Evolutionary conservation across 495 filamentous ascomycete genomes (phyloP).

Genomic region (Aspergillus panamensis): DNA sequence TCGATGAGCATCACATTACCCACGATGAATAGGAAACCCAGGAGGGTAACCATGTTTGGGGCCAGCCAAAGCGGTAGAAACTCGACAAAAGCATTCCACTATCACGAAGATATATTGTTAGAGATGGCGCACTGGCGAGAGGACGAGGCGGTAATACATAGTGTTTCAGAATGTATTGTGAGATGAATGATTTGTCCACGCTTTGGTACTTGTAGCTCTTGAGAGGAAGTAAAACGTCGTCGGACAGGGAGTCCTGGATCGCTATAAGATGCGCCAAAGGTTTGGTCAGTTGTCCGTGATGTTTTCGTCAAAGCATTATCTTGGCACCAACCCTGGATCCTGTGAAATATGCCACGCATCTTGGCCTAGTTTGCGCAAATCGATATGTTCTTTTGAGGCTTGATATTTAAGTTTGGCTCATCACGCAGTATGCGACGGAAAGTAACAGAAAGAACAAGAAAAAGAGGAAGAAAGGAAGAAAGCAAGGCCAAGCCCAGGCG

Average conservation of each 20-base stretch:
- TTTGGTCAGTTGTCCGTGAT: constrained; percentile 19
- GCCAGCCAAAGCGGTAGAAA: constrained; percentile 92
- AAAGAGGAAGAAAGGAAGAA: not conserved
- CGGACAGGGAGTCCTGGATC: constrained; percentile 61
- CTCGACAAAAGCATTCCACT: constrained; percentile 98
- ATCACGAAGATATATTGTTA: constrained; percentile 13
- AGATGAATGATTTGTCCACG: constrained; percentile 95
- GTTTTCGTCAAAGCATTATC: not conserved
- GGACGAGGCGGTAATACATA: constrained; percentile 64
- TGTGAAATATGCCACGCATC: constrained; percentile 41
- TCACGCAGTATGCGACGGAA: constrained; percentile 16
- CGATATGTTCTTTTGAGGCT: constrained; percentile 3
- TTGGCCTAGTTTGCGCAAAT: constrained; percentile 13
- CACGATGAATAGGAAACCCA: constrained; percentile 93
- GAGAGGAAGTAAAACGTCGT: constrained; percentile 73
- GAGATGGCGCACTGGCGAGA: not conserved
- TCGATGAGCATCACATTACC: constrained; percentile 77
- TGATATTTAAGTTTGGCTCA: constrained; percentile 16
- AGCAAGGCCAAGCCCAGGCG: not conserved
- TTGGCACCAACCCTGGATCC: constrained; percentile 39
- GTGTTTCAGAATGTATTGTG: constrained; percentile 86
- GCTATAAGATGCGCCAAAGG: constrained; percentile 25
- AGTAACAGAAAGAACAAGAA: not conserved
- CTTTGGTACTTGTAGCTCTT: constrained; percentile 95
- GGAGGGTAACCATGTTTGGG: constrained; percentile 93